Evolutionary conservation across 139 green algal species (phyloP).

Genomic region (Volvox reticuliferus): DNA sequence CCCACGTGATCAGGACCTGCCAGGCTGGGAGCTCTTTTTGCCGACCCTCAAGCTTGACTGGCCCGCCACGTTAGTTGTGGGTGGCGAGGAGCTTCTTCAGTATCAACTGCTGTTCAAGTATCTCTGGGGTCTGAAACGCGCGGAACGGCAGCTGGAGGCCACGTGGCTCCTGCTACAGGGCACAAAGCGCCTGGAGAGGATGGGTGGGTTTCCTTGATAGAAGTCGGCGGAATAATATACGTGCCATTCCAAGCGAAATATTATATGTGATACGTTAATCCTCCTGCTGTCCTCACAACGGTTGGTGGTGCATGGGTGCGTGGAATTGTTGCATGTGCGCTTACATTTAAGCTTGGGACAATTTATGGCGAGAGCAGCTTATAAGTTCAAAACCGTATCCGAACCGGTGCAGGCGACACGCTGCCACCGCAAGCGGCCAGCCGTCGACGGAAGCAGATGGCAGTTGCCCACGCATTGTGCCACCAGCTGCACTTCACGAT

Average conservation of each 20-base stretch:
- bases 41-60: slow-evolving; percentile 78
- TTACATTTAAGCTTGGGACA: too few relatives aligned
- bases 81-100: slow-evolving; percentile 76
- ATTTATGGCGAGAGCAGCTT: too few relatives aligned
- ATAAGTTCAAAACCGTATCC: too few relatives aligned
- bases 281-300: background rate
- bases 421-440: background rate
- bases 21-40: slow-evolving; percentile 74
- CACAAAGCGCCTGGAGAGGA: slow-evolving; percentile 51
- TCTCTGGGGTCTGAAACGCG: slow-evolving; percentile 87
- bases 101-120: slow-evolving; percentile 95
- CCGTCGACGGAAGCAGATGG: slow-evolving; percentile 48
- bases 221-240: too few relatives aligned
- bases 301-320: too few relatives aligned
- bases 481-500: slow-evolving; percentile 44
- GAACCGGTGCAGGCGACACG: background rate
- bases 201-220: background rate
- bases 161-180: slow-evolving; percentile 75
- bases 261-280: too few relatives aligned
- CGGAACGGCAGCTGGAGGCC: slow-evolving; percentile 82
- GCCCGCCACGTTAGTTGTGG: slow-evolving; percentile 87
- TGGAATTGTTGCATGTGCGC: too few relatives aligned
- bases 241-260: too few relatives aligned
- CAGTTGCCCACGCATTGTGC: slow-evolving; percentile 72
- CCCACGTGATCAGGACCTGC: slow-evolving; percentile 27